Percentiles rank a stretch among this genome's conserved stretches.
These are phyloP conservation scores for Malus asiatica DNA, from an alignment of 306 rosid species.

Conservation along the genomic window DNA sequence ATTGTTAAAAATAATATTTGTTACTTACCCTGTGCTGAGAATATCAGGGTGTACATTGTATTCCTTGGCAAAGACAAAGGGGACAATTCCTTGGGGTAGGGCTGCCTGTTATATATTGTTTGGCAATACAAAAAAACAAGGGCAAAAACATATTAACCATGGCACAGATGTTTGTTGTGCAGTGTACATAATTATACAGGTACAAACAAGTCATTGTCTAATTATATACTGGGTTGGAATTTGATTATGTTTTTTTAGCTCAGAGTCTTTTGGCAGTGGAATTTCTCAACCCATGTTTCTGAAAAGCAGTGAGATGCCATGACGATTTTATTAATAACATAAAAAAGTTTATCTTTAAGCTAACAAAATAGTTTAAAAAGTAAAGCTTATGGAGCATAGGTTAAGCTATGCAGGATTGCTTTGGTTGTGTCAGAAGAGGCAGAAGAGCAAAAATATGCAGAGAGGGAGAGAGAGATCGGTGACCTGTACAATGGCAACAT, in stretches of 20 bases:
- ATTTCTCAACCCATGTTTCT: background rate
- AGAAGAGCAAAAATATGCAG: conserved; percentile 6
- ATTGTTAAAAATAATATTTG: background rate
- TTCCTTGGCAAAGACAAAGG: conserved; percentile 96
- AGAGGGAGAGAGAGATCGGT: conserved; percentile 1
- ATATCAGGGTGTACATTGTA: conserved; percentile 87
- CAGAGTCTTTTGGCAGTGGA: background rate
- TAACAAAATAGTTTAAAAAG: background rate
- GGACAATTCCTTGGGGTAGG: conserved; percentile 98
- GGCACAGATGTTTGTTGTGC: conserved; percentile 28
- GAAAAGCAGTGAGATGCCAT: conserved; percentile 9
- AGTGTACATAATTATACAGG: background rate
- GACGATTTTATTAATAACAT: background rate
- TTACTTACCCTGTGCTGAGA: conserved; percentile 79
- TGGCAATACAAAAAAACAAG: conserved; percentile 17
- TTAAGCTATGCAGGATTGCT: conserved; percentile 18
- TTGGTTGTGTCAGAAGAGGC: conserved; percentile 39
- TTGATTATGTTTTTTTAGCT: background rate
- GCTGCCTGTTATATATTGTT: conserved; percentile 61
- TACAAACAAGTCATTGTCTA: conserved; percentile 13
- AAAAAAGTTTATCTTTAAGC: conserved; percentile 24
- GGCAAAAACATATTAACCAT: conserved; percentile 33
- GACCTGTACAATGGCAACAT: conserved; percentile 93
- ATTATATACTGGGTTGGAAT: background rate
- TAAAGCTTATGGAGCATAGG: conserved; percentile 25